Evolutionary conservation across 176 grass and related monocot species (phyloP).

Genomic region (Raddia guianensis): DNA sequence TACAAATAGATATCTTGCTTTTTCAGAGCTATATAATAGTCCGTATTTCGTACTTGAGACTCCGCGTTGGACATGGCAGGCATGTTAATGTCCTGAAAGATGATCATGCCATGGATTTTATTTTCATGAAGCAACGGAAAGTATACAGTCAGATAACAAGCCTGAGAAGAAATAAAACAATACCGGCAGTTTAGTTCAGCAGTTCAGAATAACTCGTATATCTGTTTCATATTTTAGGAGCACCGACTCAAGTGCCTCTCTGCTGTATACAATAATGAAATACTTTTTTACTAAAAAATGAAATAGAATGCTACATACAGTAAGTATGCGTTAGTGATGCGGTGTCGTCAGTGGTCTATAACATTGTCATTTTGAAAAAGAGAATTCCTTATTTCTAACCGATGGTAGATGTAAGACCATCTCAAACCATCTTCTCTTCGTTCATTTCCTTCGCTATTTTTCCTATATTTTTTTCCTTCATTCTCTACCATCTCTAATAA

Average conservation of each 20-base stretch:
- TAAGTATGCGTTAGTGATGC: background rate
- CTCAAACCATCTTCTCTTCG: too few relatives aligned
- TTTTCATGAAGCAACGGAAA: background rate
- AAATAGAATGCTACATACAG: background rate
- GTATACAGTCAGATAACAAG: background rate
- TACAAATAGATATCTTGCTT: background rate
- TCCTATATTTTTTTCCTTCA: too few relatives aligned
- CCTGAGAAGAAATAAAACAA: background rate
- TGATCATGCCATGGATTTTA: too few relatives aligned
- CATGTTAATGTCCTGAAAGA: too few relatives aligned
- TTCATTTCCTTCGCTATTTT: too few relatives aligned
- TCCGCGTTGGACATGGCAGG: background rate
- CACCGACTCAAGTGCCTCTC: background rate
- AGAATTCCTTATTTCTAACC: too few relatives aligned
- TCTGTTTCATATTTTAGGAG: background rate
- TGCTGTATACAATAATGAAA: conserved; percentile 33
- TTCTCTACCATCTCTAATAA: too few relatives aligned
- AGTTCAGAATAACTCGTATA: background rate
- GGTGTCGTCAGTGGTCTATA: background rate
- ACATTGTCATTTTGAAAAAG: too few relatives aligned
- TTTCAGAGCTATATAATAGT: background rate
- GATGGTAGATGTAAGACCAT: too few relatives aligned
- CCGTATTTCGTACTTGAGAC: background rate
- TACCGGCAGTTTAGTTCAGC: background rate
- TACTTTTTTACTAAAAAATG: background rate